Percentiles rank a stretch among this genome's conserved stretches.
Evolutionary conservation across 2,329 filamentous ascomycete species (phyloP).

Genomic region (Zarea fungicola): DNA sequence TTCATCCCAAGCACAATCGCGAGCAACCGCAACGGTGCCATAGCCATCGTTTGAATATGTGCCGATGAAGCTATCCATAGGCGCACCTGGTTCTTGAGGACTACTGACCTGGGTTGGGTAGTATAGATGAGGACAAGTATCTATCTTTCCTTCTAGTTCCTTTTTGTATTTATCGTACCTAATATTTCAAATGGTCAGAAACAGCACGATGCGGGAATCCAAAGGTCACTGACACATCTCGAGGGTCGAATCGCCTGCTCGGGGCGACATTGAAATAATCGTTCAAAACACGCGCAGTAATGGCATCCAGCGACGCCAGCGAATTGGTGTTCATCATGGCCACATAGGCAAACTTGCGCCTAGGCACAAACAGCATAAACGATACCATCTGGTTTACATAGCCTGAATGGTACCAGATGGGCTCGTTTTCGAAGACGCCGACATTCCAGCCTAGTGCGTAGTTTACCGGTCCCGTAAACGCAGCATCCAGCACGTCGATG

Average conservation of each 20-base stretch:
- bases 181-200: no score
- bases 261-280: constrained; percentile 18
- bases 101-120: constrained; percentile 15
- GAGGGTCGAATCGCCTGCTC: constrained; percentile 15
- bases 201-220: no score
- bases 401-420: constrained; percentile 21
- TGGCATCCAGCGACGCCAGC: constrained; percentile 14
- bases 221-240: constrained; percentile 14
- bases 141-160: constrained; percentile 6
- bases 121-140: constrained; percentile 17
- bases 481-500: constrained; percentile 10
- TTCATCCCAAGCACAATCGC: constrained; percentile 16
- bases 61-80: constrained; percentile 36
- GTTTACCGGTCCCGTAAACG: constrained; percentile 15
- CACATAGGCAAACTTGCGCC: constrained; percentile 20
- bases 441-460: constrained; percentile 23
- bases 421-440: constrained; percentile 20
- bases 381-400: constrained; percentile 20
- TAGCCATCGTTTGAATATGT: constrained; percentile 32
- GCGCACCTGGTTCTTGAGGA: constrained; percentile 29
- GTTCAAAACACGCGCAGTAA: constrained; percentile 21
- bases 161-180: constrained; percentile 5
- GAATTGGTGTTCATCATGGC: constrained; percentile 21
- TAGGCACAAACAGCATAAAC: constrained; percentile 24
- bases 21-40: constrained; percentile 16